Base-by-base conservation (phyloP, 495 filamentous ascomycete genomes). In the Podospora pseudocomata region DNA sequence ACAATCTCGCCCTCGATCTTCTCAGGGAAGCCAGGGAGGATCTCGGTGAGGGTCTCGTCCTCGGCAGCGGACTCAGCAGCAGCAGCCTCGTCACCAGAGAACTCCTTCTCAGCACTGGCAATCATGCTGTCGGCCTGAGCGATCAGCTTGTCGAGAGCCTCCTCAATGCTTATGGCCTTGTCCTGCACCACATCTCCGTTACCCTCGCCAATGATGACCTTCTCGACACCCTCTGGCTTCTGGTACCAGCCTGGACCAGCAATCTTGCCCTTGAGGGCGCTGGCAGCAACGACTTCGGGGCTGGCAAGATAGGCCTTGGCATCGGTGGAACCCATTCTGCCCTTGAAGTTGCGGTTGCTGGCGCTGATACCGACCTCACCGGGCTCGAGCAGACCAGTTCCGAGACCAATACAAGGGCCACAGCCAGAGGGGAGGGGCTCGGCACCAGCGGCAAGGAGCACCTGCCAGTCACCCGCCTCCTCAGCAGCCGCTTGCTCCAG, bases 321-420 rank as follows among this genome's bases (percentile, higher is more conserved):
- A 5, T 93, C 88, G 7, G 84, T 88, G 5, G 84, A 88, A 4
- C 94, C 94, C 93, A 97, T 97, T 23, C 94, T 87, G 0, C 92
- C 94, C 79, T 95, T 94, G 83, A 96, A 97, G 78, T 97, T 97
- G 20, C 94, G 88, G 81, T 97, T 97, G 63, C 86, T 89, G 0
- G 92, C 91, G 69, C 86, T 89, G 73, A 97, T 96, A n/a, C 94
- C 94, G 30, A 94, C 88, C 79, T 97, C 92, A 2, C 91, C 92
- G 11, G 87, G 85, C 73, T 97, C 90, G 0, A 97, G 85, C 0
- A 97, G 83, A 9, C 94, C 94, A 0, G 87, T 90, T 4, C 93
- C 91, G 5, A 97, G 86, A 3, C 95, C 94, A 68, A 99, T 97
- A 76, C 94, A 98, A 1, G 92, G 91, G 1, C 91, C 93, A 72